Conservation (phyloP, 225 moss, liverwort and hornwort genomes). For the Climacium dendroides region DNA sequence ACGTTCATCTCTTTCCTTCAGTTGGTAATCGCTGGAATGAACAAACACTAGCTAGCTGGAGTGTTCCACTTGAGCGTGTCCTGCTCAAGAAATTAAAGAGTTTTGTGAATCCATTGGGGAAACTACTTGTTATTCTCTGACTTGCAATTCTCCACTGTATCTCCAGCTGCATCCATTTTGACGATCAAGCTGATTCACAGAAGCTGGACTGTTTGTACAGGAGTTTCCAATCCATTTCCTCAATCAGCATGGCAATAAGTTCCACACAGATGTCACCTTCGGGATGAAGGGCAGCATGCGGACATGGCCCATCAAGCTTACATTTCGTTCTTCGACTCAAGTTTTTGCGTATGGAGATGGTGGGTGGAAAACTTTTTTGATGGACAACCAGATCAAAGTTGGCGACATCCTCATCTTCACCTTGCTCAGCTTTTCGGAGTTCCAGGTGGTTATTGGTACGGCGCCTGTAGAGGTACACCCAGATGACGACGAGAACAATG, state of each 20-base stretch:
- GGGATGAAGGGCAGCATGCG: not conserved
- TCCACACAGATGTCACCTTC: not conserved
- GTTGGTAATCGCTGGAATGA: not conserved
- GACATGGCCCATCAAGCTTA: not conserved
- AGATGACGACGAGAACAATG: not conserved
- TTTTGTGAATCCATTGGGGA: not conserved
- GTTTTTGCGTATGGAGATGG: not conserved
- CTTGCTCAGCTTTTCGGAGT: not conserved
- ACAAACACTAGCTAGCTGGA: not conserved
- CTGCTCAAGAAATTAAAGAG: not conserved
- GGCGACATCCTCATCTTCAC: not conserved
- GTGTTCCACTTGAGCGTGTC: not conserved
- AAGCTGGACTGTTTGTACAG: not conserved
- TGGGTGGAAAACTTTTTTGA: not conserved
- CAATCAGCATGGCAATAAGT: accelerated
- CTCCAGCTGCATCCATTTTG: not conserved
- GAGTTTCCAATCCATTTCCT: not conserved
- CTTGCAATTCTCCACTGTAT: not conserved
- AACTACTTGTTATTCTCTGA: not conserved
- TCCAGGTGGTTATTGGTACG: not conserved
- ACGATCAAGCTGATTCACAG: not conserved
- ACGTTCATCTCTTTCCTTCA: not conserved
- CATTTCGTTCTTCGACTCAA: no score
- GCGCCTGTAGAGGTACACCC: not conserved
- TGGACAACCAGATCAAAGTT: not conserved